Evolutionary conservation across 2,329 filamentous ascomycete genomes (phyloP).

Genomic region (Chrysoporthe austroafricana): DNA sequence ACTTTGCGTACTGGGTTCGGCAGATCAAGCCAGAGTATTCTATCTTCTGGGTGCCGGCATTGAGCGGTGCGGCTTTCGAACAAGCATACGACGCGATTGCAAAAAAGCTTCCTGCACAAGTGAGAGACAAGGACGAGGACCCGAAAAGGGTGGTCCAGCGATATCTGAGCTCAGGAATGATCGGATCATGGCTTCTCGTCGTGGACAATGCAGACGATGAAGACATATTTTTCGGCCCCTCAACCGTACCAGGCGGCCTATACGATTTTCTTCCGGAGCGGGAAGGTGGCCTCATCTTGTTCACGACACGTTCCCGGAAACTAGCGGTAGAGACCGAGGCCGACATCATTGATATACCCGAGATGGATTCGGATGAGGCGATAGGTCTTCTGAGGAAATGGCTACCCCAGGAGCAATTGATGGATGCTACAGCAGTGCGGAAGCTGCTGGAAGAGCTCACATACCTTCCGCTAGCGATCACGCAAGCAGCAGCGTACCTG

Average conservation of each 20-base stretch:
- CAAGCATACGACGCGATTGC: slow-evolving; percentile 41
- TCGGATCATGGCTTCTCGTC: background rate
- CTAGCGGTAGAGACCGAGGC: background rate
- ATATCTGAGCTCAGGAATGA: background rate
- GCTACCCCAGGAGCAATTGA: too few relatives aligned
- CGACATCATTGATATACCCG: background rate
- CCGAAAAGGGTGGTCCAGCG: background rate
- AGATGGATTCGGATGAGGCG: background rate
- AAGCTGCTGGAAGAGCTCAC: too few relatives aligned
- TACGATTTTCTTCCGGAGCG: background rate
- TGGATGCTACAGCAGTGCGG: background rate
- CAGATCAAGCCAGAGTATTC: slow-evolving; percentile 37
- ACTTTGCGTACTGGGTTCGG: slow-evolving; percentile 38
- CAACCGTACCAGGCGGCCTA: background rate
- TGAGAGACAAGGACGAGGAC: background rate
- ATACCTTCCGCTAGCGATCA: too few relatives aligned
- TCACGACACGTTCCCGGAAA: background rate
- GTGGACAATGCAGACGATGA: background rate
- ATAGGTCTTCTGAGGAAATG: background rate
- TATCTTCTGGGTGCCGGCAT: slow-evolving; percentile 46
- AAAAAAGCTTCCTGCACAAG: background rate
- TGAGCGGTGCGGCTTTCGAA: slow-evolving; percentile 37
- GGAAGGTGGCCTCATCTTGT: background rate
- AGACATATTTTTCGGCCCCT: background rate
- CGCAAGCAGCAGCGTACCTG: too few relatives aligned